These are phyloP conservation scores for Suillus alpinus DNA, from an alignment of 768 basidiomycete genomes.

Conservation along the genomic window DNA sequence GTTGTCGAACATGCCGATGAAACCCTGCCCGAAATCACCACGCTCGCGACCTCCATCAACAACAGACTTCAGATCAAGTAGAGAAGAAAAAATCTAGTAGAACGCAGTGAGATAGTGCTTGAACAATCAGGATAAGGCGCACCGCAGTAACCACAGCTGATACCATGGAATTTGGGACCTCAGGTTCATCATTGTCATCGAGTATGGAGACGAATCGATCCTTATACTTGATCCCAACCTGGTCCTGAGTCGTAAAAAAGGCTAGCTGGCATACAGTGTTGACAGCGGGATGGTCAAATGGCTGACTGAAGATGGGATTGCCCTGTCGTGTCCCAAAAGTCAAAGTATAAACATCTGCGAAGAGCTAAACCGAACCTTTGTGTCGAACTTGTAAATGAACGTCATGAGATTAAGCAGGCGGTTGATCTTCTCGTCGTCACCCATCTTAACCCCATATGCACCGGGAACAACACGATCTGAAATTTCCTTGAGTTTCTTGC, in stretches of 20 bases:
- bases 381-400: too few relatives aligned
- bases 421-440: too few relatives aligned
- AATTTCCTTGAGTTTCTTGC: too few relatives aligned
- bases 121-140: neutral
- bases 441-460: too few relatives aligned
- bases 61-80: neutral
- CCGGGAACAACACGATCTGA: too few relatives aligned
- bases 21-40: neutral
- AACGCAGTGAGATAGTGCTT: neutral
- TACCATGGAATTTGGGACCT: slow-evolving; percentile 1
- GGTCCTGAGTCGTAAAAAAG: neutral
- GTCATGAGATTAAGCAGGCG: too few relatives aligned
- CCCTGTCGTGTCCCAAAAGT: neutral
- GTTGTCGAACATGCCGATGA: neutral
- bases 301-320: neutral
- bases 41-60: neutral
- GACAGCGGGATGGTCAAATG: slow-evolving; percentile 3
- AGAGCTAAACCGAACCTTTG: too few relatives aligned
- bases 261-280: neutral
- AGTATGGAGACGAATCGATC: neutral
- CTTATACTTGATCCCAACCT: neutral
- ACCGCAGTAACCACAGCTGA: neutral
- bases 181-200: slow-evolving; percentile 1
- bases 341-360: too few relatives aligned
- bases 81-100: neutral